Percentiles rank a stretch among this genome's conserved stretches.
phyloP scores from a whole-genome alignment of 176 grass and related monocot genomes.

The Panicum miliaceum region DNA sequence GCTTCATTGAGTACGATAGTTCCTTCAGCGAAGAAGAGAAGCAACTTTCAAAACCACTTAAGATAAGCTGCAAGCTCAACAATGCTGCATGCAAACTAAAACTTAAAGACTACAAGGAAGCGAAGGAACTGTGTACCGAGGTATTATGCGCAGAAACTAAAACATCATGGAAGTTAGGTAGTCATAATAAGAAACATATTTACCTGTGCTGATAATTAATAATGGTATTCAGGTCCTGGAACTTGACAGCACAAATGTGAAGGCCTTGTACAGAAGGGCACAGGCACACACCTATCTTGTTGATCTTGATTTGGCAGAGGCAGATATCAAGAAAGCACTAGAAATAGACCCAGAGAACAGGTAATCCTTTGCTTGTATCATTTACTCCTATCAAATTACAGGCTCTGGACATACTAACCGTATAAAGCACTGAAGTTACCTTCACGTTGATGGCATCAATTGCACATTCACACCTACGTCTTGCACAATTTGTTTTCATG shows the following conservation, averaged over 20 bases:
- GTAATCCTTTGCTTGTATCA: slow-evolving; percentile 34
- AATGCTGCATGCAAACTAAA: slow-evolving; percentile 87
- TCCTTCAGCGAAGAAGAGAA: slow-evolving; percentile 88
- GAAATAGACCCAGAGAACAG: slow-evolving; percentile 92
- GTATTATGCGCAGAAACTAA: slow-evolving; percentile 32
- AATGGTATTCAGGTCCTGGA: slow-evolving; percentile 69
- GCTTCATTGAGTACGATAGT: slow-evolving; percentile 65
- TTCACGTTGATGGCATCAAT: not conserved
- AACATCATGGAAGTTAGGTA: not conserved
- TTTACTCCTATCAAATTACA: not conserved
- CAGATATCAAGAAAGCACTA: slow-evolving; percentile 77
- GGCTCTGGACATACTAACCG: not conserved
- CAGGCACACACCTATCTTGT: slow-evolving; percentile 70
- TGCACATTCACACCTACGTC: not conserved
- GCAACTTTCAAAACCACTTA: slow-evolving; percentile 60
- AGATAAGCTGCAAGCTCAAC: slow-evolving; percentile 85
- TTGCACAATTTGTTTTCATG: not conserved
- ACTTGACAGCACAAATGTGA: slow-evolving; percentile 72
- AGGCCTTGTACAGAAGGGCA: slow-evolving; percentile 85
- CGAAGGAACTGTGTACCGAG: slow-evolving; percentile 75
- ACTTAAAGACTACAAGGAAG: slow-evolving; percentile 77
- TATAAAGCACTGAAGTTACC: not conserved
- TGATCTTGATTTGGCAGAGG: slow-evolving; percentile 83
- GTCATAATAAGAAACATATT: not conserved
- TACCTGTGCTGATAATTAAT: slow-evolving; percentile 23